Conservation (phyloP, 331 rosid genomes). For the Pyracantha coccinea region DNA sequence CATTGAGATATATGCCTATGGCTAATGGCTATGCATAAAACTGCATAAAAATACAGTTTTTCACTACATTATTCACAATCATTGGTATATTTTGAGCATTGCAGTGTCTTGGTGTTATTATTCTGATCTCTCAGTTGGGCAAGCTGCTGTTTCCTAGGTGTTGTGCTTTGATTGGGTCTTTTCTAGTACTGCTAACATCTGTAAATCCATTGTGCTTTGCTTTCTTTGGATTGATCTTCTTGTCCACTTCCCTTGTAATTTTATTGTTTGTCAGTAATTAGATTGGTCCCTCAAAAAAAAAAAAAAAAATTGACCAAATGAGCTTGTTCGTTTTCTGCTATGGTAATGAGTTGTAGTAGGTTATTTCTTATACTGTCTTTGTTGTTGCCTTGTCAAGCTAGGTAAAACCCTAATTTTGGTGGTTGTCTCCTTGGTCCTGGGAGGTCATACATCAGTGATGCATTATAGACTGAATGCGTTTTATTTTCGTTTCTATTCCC, state of each 20-base stretch:
- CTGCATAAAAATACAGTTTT: background rate
- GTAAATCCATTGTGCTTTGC: background rate
- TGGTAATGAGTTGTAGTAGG: background rate
- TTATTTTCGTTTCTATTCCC: background rate
- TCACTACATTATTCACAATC: background rate
- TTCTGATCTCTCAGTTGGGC: background rate
- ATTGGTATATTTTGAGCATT: background rate
- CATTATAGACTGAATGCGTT: too few species aligned
- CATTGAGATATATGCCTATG: slow-evolving; percentile 8
- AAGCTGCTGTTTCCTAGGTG: background rate
- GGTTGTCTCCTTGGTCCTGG: too few species aligned
- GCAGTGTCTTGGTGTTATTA: background rate
- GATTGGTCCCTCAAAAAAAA: background rate
- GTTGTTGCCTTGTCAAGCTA: background rate
- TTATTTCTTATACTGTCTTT: background rate
- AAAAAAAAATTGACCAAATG: background rate
- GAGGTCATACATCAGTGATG: too few species aligned
- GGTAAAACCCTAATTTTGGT: background rate
- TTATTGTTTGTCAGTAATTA: background rate
- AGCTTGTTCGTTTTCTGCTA: background rate
- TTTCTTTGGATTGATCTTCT: background rate
- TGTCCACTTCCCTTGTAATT: background rate
- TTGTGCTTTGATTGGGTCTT: background rate
- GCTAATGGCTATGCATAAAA: background rate
- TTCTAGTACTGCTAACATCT: background rate